Evolutionary conservation across 164 flowering plant species (phyloP), one percentile per base, ranked within the genome.

Genomic region (Berberis thunbergii): DNA sequence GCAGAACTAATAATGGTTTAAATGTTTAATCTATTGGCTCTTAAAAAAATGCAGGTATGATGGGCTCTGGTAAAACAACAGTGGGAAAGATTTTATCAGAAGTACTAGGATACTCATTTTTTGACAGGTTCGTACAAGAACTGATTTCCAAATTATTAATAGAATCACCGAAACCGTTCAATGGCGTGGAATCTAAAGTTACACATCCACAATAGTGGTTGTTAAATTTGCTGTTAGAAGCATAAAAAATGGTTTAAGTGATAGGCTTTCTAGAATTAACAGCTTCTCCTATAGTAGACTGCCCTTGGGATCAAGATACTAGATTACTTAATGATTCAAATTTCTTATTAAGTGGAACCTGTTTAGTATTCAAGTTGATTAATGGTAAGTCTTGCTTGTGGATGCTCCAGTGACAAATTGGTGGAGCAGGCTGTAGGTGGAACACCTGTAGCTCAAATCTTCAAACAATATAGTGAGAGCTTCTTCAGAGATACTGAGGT

Each of bases 1-100:
- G 26, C 26, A 26, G 26, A 26, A 26, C 26, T 26, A 26, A 26
- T 26, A 26, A 26, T 26, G 26, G 26, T 26, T 26, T n/a, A n/a
- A n/a, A n/a, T n/a, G n/a, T n/a, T n/a, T 26, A 26, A 26, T 26
- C 26, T 26, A 26, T 26, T 26, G 26, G 26, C 26, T 26, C 26
- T 26, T 26, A 26, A 26, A 26, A 26, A 26, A 26, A 26, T 81
- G 74, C 80, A 93, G 98, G 98, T 67, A 86, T 95, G 96, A 95
- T 95, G 99, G 98, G 99, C 43, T 91, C 96, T 70, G 99, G 99
- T 3, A 95, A 95, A 74, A 48, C 97, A 49, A 94, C 97, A 26
- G 84, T 91, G 4, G 99, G 97, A 63, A 85, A 79, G 78, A 72
- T 91, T 62, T 67, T 94, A 69, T 70, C 99, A 1, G 83, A 86